Base-by-base conservation (phyloP, 2,329 filamentous ascomycete genomes). In the Zymoseptoria brevis region DNA sequence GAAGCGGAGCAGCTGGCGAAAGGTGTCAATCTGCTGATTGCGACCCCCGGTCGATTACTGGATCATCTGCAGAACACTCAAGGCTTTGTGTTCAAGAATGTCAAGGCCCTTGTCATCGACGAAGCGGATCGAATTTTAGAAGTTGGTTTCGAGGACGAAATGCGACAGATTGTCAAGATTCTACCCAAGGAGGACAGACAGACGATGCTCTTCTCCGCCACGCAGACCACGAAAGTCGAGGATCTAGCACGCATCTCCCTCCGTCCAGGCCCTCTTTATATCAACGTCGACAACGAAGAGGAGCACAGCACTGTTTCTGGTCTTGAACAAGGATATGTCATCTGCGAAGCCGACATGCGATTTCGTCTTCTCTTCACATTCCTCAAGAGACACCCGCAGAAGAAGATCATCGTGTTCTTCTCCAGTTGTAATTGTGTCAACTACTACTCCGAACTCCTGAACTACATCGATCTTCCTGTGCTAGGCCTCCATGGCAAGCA, bases 381-480 rank as follows among this genome's bases (percentile, higher is more conserved):
- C 79, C 80, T 99, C 53, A 94, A 95, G 78, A 86, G 88, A 67
- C 90, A 96, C 76, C 80, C 88, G 57, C 93, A 92, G 81, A 96
- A 96, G 78, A 97, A 97, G 82, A 88, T 96, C 63, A 96, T 97
- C 72, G 92, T 97, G 62, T 97, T 97, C 80, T 91, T 96, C 77
- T 90, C 87, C 67, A 91, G 66, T 57, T 72, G 70, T 54, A 90
- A 90, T 71, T 95, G 88, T 66, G 93, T 97, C 69, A 96, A 96
- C 74, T 99, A 97, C 77, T 91, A 96, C 76, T 86, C 89, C 24
- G 92, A 97, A 74, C 84, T 99, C 26, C 85, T 99, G 66, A 97
- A 97, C 79, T 97, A 96, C 77, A 96, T 97, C 69, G 94, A 97
- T 74, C 82, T 96, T 49, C 91, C 89, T 4, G 89, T 95, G 2